Percentiles rank a stretch among this genome's conserved stretches.
Evolutionary conservation across 225 moss, liverwort and hornwort genomes (phyloP).

Genomic region (Polytrichum formosum): DNA sequence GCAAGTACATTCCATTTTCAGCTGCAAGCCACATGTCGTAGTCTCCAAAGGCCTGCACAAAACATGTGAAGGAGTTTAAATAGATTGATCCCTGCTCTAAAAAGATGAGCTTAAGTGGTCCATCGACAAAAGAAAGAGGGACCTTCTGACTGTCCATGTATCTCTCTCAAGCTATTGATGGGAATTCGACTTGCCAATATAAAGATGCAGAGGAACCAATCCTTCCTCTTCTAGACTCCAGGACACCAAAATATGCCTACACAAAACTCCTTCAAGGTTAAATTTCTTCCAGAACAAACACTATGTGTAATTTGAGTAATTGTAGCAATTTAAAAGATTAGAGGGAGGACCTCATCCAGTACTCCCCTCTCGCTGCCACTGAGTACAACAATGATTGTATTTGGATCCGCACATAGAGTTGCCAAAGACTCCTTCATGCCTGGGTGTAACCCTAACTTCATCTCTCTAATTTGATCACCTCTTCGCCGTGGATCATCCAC

Average conservation of each 20-base stretch:
- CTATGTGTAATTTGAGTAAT: too few relatives aligned
- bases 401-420: slow-evolving; percentile 60
- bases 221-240: too few relatives aligned
- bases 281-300: too few relatives aligned
- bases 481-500: slow-evolving; percentile 49
- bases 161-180: background rate
- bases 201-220: too few relatives aligned
- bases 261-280: too few relatives aligned
- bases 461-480: slow-evolving; percentile 54
- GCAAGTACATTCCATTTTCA: slow-evolving; percentile 91
- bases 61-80: background rate
- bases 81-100: too few relatives aligned
- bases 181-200: background rate
- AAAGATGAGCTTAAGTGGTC: too few relatives aligned
- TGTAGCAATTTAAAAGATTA: background rate
- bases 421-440: slow-evolving; percentile 53
- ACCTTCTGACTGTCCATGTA: too few relatives aligned
- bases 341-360: slow-evolving; percentile 56
- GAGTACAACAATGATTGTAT: slow-evolving; percentile 66
- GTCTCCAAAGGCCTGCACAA: slow-evolving; percentile 48
- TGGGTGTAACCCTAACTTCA: slow-evolving; percentile 65
- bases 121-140: too few relatives aligned
- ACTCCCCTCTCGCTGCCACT: slow-evolving; percentile 70
- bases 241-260: too few relatives aligned
- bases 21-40: slow-evolving; percentile 93